Evolutionary conservation across 768 basidiomycete genomes (phyloP), one percentile per base, ranked within the genome.

Genomic region (Asterophora lycoperdoides): DNA sequence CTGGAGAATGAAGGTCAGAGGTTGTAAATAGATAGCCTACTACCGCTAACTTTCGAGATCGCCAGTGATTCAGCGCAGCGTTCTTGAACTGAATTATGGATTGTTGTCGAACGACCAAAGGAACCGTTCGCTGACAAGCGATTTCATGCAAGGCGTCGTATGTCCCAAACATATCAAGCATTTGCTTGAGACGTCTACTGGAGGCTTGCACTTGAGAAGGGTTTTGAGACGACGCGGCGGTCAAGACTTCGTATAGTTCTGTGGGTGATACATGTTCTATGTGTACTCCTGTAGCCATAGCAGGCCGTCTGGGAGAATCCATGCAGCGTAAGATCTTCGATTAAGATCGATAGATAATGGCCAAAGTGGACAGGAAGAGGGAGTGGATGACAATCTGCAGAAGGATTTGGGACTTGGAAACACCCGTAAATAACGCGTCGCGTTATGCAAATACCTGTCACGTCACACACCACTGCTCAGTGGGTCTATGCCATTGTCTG

Each of bases 11-110:
- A 49, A 47, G n/a, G 46, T 50, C 26, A 43, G 44, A 47, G 49
- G 26, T 36, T 29, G 15, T 11, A 44, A 26, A 38, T 42, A 38
- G 8, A 10, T 14, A 47, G 18, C 9, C 13, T 36, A 26, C 14
- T 19, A 34, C 5, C 40, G 55, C 77, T 61, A 55, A 89, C 90
- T 81, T 89, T 69, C 83, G 70, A 28, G 83, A 84, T 60, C 78
- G 75, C 93, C 93, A 95, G 59, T 89, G 84, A 41, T 68, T 68
- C 3, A 83, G 64, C 2, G 83, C 84, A 1, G 77, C 75, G 57
- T 93, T 94, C 69, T 94, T 94, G 71, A 93, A 87, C 60, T 92
- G 90, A 47, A 94, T 86, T 54, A 91, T 89, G 19, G 86, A 82
- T 63, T 89, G 87, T 56, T 87, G 79, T 35, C 92, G 81, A 42